Conservation (phyloP, 768 basidiomycete species). For the Trametopsis cervina region DNA sequence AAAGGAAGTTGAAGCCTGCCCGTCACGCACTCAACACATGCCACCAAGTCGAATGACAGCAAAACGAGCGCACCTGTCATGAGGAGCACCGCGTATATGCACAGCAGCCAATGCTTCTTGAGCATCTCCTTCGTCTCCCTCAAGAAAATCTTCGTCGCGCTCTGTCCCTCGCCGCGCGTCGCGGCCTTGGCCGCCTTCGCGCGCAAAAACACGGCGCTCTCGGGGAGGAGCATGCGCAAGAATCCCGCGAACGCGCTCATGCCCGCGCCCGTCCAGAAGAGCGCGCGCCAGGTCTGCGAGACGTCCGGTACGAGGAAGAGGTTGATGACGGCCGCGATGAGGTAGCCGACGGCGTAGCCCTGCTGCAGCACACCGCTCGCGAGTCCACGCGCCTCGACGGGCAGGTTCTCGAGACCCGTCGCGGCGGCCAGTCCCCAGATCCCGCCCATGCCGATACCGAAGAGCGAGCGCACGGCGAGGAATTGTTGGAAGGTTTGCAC, state of each 20-base stretch:
- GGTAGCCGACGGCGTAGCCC: slow-evolving; percentile 84
- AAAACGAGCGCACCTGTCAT: slow-evolving; percentile 47
- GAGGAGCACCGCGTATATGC: slow-evolving; percentile 77
- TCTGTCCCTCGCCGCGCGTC: slow-evolving; percentile 24
- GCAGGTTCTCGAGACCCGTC: slow-evolving; percentile 84
- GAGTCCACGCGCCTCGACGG: slow-evolving; percentile 79
- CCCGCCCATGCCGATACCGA: slow-evolving; percentile 86
- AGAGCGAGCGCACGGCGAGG: slow-evolving; percentile 74
- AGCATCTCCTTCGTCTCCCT: slow-evolving; percentile 71
- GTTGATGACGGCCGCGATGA: slow-evolving; percentile 81
- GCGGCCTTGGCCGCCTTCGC: slow-evolving; percentile 51
- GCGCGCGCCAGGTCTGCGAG: slow-evolving; percentile 48
- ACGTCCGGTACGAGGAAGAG: slow-evolving; percentile 44
- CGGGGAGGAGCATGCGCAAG: slow-evolving; percentile 64
- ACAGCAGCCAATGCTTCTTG: slow-evolving; percentile 72
- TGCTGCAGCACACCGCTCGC: slow-evolving; percentile 82
- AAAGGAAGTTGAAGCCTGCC: slow-evolving; percentile 45
- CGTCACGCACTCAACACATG: neutral
- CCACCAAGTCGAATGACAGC: too few species aligned
- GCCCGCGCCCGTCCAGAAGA: slow-evolving; percentile 79
- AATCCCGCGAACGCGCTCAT: slow-evolving; percentile 64
- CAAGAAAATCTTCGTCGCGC: slow-evolving; percentile 68
- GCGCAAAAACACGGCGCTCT: slow-evolving; percentile 66
- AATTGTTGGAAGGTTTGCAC: slow-evolving; percentile 71
- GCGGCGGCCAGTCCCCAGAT: slow-evolving; percentile 83